A percentile compares a stretch with the other conserved stretches of the same genome.
Evolutionary conservation across 306 rosid genomes (phyloP).

Genomic region (Pterocarpus santalinus): DNA sequence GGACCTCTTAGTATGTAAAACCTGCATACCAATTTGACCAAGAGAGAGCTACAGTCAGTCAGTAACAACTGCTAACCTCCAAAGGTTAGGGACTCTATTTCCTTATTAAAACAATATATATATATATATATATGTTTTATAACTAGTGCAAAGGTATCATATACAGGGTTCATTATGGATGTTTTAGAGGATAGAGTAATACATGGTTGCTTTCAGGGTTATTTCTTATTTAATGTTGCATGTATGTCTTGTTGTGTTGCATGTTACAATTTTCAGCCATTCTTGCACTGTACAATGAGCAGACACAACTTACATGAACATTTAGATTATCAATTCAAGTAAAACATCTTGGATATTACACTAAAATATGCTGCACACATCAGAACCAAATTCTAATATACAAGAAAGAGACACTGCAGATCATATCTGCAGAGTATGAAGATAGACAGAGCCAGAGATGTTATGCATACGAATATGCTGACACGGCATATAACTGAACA

Average conservation of each 20-base stretch:
- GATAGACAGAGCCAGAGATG: background rate
- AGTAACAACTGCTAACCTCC: conserved; percentile 27
- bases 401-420: conserved; percentile 4
- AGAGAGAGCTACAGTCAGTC: conserved; percentile 36
- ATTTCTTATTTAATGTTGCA: background rate
- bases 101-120: background rate
- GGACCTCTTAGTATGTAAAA: conserved; percentile 84
- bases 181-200: conserved; percentile 15
- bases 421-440: conserved; percentile 8
- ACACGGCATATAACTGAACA: background rate
- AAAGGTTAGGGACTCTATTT: conserved; percentile 14
- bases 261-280: background rate
- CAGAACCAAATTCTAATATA: conserved; percentile 2
- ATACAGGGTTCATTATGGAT: conserved; percentile 16
- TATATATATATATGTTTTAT: background rate
- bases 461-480: background rate
- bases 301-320: background rate
- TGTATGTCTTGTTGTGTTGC: background rate
- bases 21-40: conserved; percentile 62
- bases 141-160: background rate
- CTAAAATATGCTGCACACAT: background rate
- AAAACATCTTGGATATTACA: conserved; percentile 3
- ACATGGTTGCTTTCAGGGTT: background rate
- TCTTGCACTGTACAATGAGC: background rate
- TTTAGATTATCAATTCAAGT: conserved; percentile 28